A percentile compares a stretch with the other conserved stretches of the same genome.
phyloP scores from a whole-genome alignment of 306 rosid species.

The Hylodesmum podocarpum region DNA sequence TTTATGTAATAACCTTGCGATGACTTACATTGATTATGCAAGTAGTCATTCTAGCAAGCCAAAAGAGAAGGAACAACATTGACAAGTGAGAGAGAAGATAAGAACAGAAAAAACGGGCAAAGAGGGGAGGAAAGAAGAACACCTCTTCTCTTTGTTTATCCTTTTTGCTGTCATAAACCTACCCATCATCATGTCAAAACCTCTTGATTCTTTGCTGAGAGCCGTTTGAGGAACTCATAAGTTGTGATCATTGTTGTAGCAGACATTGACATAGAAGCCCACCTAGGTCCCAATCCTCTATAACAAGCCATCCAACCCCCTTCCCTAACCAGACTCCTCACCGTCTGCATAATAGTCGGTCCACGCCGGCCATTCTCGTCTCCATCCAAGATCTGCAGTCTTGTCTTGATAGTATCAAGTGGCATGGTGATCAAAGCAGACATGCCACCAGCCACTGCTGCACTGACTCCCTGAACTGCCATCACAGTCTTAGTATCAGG shows the following conservation, averaged over 20 bases:
- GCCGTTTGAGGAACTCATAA: conserved; percentile 82
- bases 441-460: conserved; percentile 89
- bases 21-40: conserved; percentile 38
- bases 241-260: conserved; percentile 97
- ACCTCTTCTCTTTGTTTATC: conserved; percentile 11
- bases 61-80: background rate
- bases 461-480: conserved; percentile 91
- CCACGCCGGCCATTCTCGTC: conserved; percentile 82
- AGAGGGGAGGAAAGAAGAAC: conserved; percentile 17
- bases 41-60: conserved; percentile 25
- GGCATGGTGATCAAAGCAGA: conserved; percentile 92
- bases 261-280: conserved; percentile 90
- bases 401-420: conserved; percentile 79
- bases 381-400: conserved; percentile 83
- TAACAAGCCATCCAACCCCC: conserved; percentile 93
- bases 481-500: conserved; percentile 70
- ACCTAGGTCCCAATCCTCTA: conserved; percentile 86
- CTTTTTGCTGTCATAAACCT: conserved; percentile 1
- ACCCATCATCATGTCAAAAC: conserved; percentile 45
- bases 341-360: conserved; percentile 66
- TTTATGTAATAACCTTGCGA: conserved; percentile 34
- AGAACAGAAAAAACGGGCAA: conserved; percentile 28
- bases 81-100: conserved; percentile 5
- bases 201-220: conserved; percentile 73
- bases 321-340: conserved; percentile 74